Conservation (phyloP, 371 early-diverging fungal genomes). For the Parasitella parasitica region DNA sequence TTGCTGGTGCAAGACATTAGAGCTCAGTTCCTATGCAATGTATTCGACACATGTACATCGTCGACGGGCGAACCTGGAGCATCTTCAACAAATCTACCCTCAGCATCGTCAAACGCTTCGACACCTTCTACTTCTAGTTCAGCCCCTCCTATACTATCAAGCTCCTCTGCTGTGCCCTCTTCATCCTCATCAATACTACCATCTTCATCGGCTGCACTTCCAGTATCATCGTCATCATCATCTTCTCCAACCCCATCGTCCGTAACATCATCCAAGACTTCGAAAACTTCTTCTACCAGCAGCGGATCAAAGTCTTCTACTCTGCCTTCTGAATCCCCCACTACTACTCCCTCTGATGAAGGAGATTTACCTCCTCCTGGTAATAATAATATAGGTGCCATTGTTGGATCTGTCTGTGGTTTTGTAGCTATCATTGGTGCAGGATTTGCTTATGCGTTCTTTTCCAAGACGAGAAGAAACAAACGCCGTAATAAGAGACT, state of each 20-base stretch:
- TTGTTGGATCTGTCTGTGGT: slow-evolving; percentile 45
- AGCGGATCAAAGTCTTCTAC: neutral
- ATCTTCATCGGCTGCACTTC: neutral
- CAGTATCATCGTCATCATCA: neutral
- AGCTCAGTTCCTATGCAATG: neutral
- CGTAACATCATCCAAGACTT: neutral
- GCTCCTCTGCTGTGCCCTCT: neutral
- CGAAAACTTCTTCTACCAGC: neutral
- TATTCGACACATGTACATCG: neutral
- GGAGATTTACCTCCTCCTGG: neutral
- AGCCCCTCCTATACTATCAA: neutral
- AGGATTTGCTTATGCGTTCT: slow-evolving; percentile 42
- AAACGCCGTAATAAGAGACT: slow-evolving; percentile 32
- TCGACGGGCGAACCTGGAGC: neutral
- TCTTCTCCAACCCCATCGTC: neutral
- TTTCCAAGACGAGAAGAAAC: slow-evolving; percentile 34
- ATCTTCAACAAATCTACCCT: neutral
- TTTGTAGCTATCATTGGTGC: slow-evolving; percentile 40
- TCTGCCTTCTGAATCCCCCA: neutral
- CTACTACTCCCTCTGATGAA: neutral
- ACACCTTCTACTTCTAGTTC: neutral
- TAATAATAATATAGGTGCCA: slow-evolving; percentile 33
- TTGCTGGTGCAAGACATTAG: neutral
- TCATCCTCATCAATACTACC: neutral
- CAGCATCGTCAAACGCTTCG: neutral